Evolutionary conservation across 208 protist genomes (phyloP).

Genomic region (Trypanosoma vivax): DNA sequence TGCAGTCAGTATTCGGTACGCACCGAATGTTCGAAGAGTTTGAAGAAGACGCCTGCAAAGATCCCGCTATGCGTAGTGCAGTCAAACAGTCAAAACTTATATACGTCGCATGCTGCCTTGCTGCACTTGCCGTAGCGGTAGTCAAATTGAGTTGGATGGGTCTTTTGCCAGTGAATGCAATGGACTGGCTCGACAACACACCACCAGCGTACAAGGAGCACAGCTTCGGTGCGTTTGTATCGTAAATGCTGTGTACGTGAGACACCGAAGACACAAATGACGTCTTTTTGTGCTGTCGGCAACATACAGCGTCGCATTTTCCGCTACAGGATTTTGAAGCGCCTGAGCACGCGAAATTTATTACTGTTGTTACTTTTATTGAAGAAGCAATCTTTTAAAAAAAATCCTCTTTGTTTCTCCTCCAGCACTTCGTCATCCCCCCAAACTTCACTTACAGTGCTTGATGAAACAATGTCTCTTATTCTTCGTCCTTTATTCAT

Average conservation of each 20-base stretch:
- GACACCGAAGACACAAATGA: background rate
- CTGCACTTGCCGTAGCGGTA: conserved; percentile 63
- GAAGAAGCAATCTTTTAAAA: too few species aligned
- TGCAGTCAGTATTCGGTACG: conserved; percentile 51
- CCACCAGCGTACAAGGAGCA: conserved; percentile 58
- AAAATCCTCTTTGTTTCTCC: too few species aligned
- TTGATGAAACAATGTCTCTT: too few species aligned
- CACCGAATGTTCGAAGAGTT: conserved; percentile 54
- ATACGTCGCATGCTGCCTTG: conserved; percentile 69
- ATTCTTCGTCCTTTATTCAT: too few species aligned
- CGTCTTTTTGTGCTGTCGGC: background rate
- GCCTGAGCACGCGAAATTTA: too few species aligned
- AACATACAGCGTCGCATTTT: too few species aligned
- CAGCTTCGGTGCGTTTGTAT: conserved; percentile 28
- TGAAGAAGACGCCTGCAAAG: conserved; percentile 52
- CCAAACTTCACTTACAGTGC: too few species aligned
- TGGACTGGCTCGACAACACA: conserved; percentile 73
- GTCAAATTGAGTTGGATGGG: conserved; percentile 85
- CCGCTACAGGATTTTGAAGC: too few species aligned
- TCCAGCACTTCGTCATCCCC: too few species aligned
- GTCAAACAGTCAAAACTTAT: conserved; percentile 64
- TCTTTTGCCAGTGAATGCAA: conserved; percentile 67
- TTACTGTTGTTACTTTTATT: too few species aligned
- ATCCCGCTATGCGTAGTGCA: conserved; percentile 38
- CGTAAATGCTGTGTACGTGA: conserved; percentile 7